phyloP scores from a whole-genome alignment of 202 grass and related monocot genomes.

The Eragrostis tef region DNA sequence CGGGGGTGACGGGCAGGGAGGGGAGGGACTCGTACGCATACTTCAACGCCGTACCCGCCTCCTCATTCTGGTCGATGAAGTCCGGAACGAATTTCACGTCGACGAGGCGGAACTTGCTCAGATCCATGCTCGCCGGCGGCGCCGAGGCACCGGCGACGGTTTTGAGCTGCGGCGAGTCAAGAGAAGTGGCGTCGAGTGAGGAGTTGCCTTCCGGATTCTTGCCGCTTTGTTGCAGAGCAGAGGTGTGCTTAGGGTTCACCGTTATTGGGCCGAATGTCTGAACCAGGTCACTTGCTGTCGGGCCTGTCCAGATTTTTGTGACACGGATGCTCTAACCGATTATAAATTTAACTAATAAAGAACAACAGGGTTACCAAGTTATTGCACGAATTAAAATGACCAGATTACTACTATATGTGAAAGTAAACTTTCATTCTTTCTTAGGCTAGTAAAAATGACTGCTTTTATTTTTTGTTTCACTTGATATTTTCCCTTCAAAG shows the following conservation, averaged over 20 bases:
- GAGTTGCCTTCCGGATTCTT: no score
- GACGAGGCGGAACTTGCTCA: not conserved
- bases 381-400: no score
- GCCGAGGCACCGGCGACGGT: not conserved
- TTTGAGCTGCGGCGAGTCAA: no score
- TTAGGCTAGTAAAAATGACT: no score
- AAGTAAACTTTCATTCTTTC: no score
- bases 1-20: not conserved
- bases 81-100: not conserved
- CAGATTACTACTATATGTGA: no score
- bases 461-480: no score
- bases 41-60: not conserved
- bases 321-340: no score
- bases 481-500: no score
- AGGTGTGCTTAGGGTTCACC: not conserved
- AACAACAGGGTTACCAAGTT: no score
- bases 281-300: not conserved
- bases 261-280: constrained; percentile 24
- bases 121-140: constrained; percentile 30
- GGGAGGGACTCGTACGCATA: constrained; percentile 1
- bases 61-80: not conserved
- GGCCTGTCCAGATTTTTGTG: not conserved
- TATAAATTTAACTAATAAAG: no score
- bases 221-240: not conserved
- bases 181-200: not conserved